Evolutionary conservation across 225 moss, liverwort and hornwort genomes (phyloP).

Genomic region (Polytrichum formosum): DNA sequence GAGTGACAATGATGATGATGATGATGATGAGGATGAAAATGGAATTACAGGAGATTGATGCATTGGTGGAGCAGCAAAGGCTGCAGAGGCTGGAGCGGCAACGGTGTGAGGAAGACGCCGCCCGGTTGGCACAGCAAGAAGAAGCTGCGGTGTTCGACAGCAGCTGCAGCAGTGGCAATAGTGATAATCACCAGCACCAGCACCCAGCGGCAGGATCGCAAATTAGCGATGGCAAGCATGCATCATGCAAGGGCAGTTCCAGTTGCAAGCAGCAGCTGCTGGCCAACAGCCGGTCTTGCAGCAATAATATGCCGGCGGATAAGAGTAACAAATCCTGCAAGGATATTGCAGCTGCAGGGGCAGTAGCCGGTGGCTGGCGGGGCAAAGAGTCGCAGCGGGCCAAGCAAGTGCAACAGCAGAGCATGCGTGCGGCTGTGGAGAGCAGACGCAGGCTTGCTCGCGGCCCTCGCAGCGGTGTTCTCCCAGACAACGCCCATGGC

Average conservation of each 20-base stretch:
- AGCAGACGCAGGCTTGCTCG: conserved; percentile 92
- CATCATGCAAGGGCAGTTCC: conserved; percentile 13
- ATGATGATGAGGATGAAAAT: no score
- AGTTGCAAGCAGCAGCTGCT: conserved; percentile 15
- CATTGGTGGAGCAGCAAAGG: conserved; percentile 63
- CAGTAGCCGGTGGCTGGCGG: conserved; percentile 1
- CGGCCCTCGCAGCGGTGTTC: conserved; percentile 77
- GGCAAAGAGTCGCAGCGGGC: conserved; percentile 13
- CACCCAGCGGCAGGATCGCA: neutral
- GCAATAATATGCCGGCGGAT: no score
- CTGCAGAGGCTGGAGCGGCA: conserved; percentile 65
- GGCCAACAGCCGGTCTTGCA: conserved; percentile 11
- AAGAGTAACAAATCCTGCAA: no score
- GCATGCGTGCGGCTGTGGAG: conserved; percentile 95
- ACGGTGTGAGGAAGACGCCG: conserved; percentile 56
- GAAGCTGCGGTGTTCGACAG: no score
- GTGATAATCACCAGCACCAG: conserved; percentile 6
- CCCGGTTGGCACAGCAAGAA: conserved; percentile 25
- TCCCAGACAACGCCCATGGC: conserved; percentile 24
- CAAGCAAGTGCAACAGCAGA: conserved; percentile 81
- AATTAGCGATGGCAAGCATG: conserved; percentile 15
- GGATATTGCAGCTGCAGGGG: no score
- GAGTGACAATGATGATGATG: no score
- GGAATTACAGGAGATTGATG: conserved; percentile 54
- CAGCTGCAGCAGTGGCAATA: no score